Evolutionary conservation across 2,329 filamentous ascomycete species (phyloP), one percentile per base, ranked within the genome.

Genomic region (Talaromyces islandicus): DNA sequence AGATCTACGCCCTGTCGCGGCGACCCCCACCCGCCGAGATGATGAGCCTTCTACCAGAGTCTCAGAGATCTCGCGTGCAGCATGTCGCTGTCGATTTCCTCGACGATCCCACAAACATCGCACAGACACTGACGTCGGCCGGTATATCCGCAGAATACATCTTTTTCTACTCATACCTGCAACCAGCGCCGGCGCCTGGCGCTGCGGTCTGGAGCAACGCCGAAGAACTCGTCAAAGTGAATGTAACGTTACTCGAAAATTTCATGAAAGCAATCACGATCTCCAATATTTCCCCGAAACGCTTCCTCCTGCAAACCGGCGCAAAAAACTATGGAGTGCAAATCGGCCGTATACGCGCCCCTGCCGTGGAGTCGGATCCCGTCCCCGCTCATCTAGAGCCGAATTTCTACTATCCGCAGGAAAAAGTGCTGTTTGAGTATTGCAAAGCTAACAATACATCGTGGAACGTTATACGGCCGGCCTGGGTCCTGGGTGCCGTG

Each of bases 151-250:
- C 68, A 4, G 77, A 78, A 61, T 77, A 83, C 64, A 70, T 82
- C n/a, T 83, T 83, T 68, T 84, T 82, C 71, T 83, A 79, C 62
- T 80, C 80, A 2, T 84, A 84, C 69, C 72, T 82, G 24, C 81
- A 84, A 62, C 75, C 76, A 0, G 69, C 74, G 52, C 81, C 80
- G 0, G 78, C 79, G 56, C 69, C 72, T 21, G 77, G 77, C 2
- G 69, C 72, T 11, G 70, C 74, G 1, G 66, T 81, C 7, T 83
- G 81, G 81, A 78, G 76, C 9, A 77, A 82, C 65, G 78, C 78
- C 4, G 77, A 82, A 29, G 79, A 81, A 63, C 73, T 83, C 66
- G 75, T 76, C 38, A 73, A 74, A 38, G 75, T 82, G 14, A 84
- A 84, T 60, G 62, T 64, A 64, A 60, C 67, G 5, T 71, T 83